Base-by-base conservation (phyloP, 495 filamentous ascomycete genomes). In the Penicillium atrosanguineum region DNA sequence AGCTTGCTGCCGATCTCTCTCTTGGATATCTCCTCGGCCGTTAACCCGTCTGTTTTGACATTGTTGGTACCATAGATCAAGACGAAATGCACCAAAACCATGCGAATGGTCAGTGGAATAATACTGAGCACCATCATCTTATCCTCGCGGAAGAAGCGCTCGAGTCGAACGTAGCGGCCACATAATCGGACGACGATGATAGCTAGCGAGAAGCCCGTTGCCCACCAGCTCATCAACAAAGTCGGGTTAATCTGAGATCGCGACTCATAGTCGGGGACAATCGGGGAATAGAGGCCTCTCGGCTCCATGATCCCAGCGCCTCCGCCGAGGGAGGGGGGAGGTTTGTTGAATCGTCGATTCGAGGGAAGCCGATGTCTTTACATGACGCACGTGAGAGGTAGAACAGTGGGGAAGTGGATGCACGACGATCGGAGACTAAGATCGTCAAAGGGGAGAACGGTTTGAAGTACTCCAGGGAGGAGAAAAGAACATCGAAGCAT, bases 211-310 rank as follows among this genome's bases (percentile, higher is more conserved):
- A 95, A 94, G 7, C 74, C 75, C 7, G 91, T 95, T 52, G 89
- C 90, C 94, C 94, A 96, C 89, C 91, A 97, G 64, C 88, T 92
- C 61, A 94, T 90, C 48, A 97, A 77, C 38, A 98, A 79, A 0
- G 89, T 91, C 20, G 90, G 84, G 55, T 90, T 87, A 70, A 89
- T 79, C 26, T 85, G 63, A 9, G 62, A 28, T 44, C 63, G 72
- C 56, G 77, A 70, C 55, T 78, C 80, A 46, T 78, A 71, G 47
- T 78, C 75, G 43, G 88, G 88, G 8, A 86, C 82, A 11, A 72
- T 68, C n/a, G 55, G 52, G 28, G 61, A 46, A 31, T 65, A 61
- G 6, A 72, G 55, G 19, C 57, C 62, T 37, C 62, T 63, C 25
- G 50, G 26, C 38, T 52, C 57, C 36, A 55, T 44, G 48, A 53